These are phyloP conservation scores for Cyberlindnera lachancei DNA, from an alignment of 805 yeast genomes.

Conservation along the genomic window DNA sequence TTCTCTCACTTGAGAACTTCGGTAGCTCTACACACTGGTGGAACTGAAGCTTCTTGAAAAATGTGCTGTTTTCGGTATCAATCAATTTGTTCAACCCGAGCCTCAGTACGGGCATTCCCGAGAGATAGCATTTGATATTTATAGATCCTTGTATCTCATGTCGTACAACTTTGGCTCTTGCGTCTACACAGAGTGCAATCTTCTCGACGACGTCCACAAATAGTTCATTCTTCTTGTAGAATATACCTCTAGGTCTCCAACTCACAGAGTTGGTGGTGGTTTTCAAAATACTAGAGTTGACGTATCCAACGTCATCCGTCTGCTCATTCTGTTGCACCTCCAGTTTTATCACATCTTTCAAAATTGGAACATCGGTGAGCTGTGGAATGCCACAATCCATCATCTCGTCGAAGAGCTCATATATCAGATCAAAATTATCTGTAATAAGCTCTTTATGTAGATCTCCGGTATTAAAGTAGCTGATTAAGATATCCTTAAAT, in stretches of 20 bases:
- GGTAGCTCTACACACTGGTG: conserved; percentile 84
- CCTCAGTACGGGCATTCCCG: conserved; percentile 84
- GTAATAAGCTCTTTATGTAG: conserved; percentile 53
- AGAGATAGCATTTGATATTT: conserved; percentile 63
- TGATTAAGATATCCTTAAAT: conserved; percentile 35
- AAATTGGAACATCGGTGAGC: conserved; percentile 68
- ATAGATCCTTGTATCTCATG: conserved; percentile 69
- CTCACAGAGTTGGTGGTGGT: conserved; percentile 73
- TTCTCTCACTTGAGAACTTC: conserved; percentile 38
- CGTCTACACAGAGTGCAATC: conserved; percentile 60
- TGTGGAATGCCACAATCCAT: conserved; percentile 87
- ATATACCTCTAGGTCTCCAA: conserved; percentile 91
- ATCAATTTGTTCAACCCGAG: conserved; percentile 66
- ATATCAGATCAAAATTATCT: conserved; percentile 68
- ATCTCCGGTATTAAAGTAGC: conserved; percentile 32
- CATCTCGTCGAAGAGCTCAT: conserved; percentile 84
- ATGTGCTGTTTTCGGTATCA: conserved; percentile 15
- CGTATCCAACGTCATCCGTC: conserved; percentile 12
- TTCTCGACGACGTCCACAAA: conserved; percentile 80
- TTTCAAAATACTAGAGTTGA: conserved; percentile 67
- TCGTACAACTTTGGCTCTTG: conserved; percentile 47
- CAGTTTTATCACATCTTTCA: conserved; percentile 70
- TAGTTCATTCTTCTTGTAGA: conserved; percentile 82
- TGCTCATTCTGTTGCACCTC: conserved; percentile 25
- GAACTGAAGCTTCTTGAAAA: conserved; percentile 64